Evolutionary conservation across 2,329 filamentous ascomycete genomes (phyloP), one percentile per base, ranked within the genome.

Genomic region (Cryphonectria carpinicola): DNA sequence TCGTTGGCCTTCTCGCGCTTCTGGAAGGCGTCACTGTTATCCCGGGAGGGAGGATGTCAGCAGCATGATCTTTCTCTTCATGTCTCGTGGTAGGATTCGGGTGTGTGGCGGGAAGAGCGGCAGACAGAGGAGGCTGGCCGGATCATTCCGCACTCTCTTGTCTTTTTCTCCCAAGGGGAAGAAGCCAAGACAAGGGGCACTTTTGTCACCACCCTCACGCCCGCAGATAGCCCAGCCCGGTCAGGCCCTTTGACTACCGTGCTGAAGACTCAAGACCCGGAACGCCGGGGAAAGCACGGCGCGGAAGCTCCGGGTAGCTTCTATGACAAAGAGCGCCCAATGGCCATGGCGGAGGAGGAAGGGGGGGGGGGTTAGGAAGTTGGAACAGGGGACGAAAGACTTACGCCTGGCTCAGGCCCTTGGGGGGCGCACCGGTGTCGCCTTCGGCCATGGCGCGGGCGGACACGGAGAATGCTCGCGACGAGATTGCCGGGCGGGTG

Each of bases 1-100:
- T 98, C 96, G 80, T 85, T 87, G 76, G 95, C 95, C 80, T 91
- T 89, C 84, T 99, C 96, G 77, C 96, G 94, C 84, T 92, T 92
- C 84, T 91, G 93, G 89, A 98, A 99, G 70, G 93, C 90, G 80
- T 99, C 95, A 77, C 95, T 97, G 75, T 76, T 35, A 49, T 39
- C 63, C 46, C 32, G 19, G 52, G 25, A 43, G 66, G 64, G 63
- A 46, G 25, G 66, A 17, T 19, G 41, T 62, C 37, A 62, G 60
- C 39, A 10, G 58, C 17, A 32, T 32, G 54, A 32, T 35, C 54
- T 58, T 58, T 32, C 32, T 32, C 25, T 58, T 25, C 46, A n/a
- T n/a, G 28, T 32, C 13, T 58, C 28, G n/a, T 17, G 11, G n/a
- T 28, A 14, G 52, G 22, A 32, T 49, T 49, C 46, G 19, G 46